These are phyloP conservation scores for Aureobasidium sp. DNA, from an alignment of 2,329 filamentous ascomycete genomes.

Conservation along the genomic window DNA sequence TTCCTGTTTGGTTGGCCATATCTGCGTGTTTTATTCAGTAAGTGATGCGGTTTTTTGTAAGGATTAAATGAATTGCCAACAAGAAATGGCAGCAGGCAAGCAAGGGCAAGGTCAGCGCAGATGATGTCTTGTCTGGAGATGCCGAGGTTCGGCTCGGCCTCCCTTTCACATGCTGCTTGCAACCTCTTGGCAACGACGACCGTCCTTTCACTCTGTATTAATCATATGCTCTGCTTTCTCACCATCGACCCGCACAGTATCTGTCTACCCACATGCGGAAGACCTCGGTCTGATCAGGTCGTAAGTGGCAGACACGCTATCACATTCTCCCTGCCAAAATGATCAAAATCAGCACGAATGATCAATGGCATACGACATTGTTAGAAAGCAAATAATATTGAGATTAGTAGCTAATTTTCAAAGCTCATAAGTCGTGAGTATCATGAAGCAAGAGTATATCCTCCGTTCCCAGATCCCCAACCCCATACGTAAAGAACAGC, in stretches of 20 bases:
- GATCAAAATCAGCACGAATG: neutral
- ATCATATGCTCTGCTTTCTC: neutral
- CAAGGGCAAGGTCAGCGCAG: neutral
- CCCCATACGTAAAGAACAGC: neutral
- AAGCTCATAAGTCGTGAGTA: neutral
- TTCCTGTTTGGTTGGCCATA: conserved; percentile 17
- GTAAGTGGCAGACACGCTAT: neutral
- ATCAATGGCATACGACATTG: neutral
- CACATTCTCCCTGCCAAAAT: neutral
- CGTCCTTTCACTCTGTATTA: neutral
- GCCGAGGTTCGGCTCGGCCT: conserved; percentile 11
- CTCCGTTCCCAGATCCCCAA: neutral
- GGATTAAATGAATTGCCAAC: neutral
- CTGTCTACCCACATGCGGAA: neutral
- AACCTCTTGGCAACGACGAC: neutral
- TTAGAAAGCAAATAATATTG: conserved; percentile 1
- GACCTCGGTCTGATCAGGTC: neutral
- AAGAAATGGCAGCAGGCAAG: neutral
- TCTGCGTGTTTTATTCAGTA: neutral
- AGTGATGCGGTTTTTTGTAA: neutral
- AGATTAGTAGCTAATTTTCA: neutral
- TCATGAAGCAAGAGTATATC: conserved; percentile 1
- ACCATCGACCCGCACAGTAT: neutral
- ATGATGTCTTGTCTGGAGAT: conserved; percentile 11
- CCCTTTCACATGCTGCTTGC: conserved; percentile 7